A percentile compares a stretch with the other conserved stretches of the same genome.
Conservation (phyloP, 108 stramenopile species). For the Heterococcus sp. region DNA sequence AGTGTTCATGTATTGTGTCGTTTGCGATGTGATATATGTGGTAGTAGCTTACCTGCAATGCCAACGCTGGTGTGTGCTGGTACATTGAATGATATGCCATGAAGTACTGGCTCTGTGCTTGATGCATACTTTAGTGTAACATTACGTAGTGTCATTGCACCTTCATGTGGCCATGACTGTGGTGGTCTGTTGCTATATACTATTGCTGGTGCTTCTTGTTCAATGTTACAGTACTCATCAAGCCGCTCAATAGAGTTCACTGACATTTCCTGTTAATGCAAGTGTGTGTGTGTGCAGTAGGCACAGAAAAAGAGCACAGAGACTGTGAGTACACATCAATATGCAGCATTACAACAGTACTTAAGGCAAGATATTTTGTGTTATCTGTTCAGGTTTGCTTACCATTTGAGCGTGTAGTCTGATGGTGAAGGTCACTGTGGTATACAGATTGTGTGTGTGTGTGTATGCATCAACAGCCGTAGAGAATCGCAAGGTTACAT, state of each 20-base stretch:
- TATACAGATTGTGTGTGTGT: no score
- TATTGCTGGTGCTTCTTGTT: constrained; percentile 31
- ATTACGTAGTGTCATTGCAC: constrained; percentile 69
- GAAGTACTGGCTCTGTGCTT: constrained; percentile 76
- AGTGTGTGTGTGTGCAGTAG: no score
- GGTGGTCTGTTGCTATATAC: constrained; percentile 17
- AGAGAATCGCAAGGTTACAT: no score
- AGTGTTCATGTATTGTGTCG: no score
- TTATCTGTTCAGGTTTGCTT: no score
- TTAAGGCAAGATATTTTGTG: constrained; percentile 70
- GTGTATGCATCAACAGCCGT: no score
- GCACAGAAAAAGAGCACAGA: constrained; percentile 72
- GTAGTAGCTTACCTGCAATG: no score
- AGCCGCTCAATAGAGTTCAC: constrained; percentile 58
- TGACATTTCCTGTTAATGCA: constrained; percentile 75
- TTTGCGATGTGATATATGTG: no score
- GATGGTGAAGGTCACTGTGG: no score
- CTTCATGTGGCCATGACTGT: constrained; percentile 71
- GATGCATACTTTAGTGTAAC: constrained; percentile 64
- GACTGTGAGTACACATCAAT: constrained; percentile 80
- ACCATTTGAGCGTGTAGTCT: no score
- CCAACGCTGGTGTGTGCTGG: constrained; percentile 61
- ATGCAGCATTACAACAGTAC: neutral
- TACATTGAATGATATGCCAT: constrained; percentile 75
- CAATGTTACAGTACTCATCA: constrained; percentile 52